Base-by-base conservation (phyloP, 495 filamentous ascomycete species). In the Rhypophila decipiens region DNA sequence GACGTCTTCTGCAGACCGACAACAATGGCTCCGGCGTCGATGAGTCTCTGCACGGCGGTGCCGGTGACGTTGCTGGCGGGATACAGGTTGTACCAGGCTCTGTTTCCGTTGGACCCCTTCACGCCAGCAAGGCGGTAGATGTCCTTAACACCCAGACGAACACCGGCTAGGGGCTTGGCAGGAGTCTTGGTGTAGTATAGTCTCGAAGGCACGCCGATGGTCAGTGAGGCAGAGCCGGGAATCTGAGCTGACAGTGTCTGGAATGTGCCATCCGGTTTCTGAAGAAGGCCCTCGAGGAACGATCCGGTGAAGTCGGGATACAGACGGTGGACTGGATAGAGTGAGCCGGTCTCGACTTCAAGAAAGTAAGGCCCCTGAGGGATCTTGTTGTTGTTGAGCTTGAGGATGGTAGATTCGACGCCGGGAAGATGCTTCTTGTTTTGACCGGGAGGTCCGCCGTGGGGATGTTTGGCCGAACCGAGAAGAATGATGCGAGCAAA, bases 131-230 rank as follows among this genome's bases (percentile, higher is more conserved):
- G 58, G 23, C 79, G 67, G 57, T 73, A 80, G 41, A 82, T 76
- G 50, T 84, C 82, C 59, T 86, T 86, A 50, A 84, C 64, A 1
- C 72, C 78, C 2, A 83, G 48, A 10, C 82, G 67, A n/a, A 75
- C 56, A 5, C 77, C 76, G 4, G 68, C 67, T 4, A 79, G 60
- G 0, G 74, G 74, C 51, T 68, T 63, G 2, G 49, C 47, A 2
- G 56, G 50, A 0, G 67, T 72, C 39, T 61, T 67, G 35, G 67
- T 67, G 51, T 56, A 69, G 62, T 82, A 81, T 0, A 83, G 64
- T 5, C 75, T 64, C 13, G 76, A 81, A 0, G 79, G 78, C 1
- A 82, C 77, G 24, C 61, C 61, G 31, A 64, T 39, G 23, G 56
- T 61, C 34, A 62, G 42, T 0, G 60, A 46, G 0, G 52, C 41